phyloP scores from a whole-genome alignment of 768 basidiomycete species.

The Polyporus arcularius region DNA sequence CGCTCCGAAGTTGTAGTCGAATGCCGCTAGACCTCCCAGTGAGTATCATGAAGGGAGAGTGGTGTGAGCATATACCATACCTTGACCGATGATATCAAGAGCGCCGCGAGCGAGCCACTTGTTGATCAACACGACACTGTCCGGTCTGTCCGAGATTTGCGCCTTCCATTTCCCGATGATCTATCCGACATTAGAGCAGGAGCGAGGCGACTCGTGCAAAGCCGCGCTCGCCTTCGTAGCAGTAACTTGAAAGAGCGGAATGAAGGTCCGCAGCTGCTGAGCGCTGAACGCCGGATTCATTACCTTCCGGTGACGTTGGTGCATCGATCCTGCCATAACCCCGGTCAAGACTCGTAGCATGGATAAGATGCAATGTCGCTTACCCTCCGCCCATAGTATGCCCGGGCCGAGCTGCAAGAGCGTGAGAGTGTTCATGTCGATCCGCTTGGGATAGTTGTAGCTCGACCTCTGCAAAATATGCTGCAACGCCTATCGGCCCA shows the following conservation, averaged over 20 bases:
- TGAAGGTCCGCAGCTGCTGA: conserved; percentile 19
- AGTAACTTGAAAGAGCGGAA: conserved; percentile 20
- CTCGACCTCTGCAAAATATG: conserved; percentile 28
- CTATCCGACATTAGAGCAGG: background rate
- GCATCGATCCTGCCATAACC: conserved; percentile 9
- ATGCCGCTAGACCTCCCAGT: conserved; percentile 17
- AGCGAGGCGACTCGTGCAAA: background rate
- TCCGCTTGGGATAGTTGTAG: conserved; percentile 25
- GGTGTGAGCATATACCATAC: background rate
- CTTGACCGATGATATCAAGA: conserved; percentile 26
- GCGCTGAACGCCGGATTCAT: conserved; percentile 22
- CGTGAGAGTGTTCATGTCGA: conserved; percentile 1
- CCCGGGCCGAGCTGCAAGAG: conserved; percentile 4
- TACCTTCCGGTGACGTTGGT: conserved; percentile 23
- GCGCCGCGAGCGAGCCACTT: conserved; percentile 22
- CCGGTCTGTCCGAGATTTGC: conserved; percentile 22
- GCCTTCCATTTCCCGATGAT: background rate
- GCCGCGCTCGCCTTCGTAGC: conserved; percentile 12
- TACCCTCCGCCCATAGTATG: conserved; percentile 7
- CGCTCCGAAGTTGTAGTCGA: conserved; percentile 20
- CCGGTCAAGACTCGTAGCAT: background rate
- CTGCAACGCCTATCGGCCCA: conserved; percentile 20
- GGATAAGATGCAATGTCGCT: background rate
- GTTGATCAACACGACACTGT: conserved; percentile 12
- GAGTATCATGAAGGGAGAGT: background rate